Evolutionary conservation across 306 rosid species (phyloP).

Genomic region (Oxytropis ochrocephala): DNA sequence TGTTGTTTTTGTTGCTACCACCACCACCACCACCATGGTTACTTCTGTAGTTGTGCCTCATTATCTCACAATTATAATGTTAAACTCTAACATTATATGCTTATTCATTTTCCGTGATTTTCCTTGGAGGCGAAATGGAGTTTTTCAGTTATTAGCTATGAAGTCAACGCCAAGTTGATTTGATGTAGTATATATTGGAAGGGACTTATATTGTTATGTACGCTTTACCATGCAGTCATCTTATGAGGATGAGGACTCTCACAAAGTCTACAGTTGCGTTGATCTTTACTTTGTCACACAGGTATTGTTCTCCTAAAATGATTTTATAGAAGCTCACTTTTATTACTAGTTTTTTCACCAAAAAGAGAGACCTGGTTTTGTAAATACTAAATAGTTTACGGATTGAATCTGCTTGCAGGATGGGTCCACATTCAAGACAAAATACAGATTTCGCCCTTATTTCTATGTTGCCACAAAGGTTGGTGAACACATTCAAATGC

Average conservation of each 20-base stretch:
- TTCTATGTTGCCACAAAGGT: constrained; percentile 90
- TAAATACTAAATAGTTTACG: constrained; percentile 12
- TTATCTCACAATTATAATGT: background rate
- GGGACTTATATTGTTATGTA: constrained; percentile 7
- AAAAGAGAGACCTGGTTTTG: background rate
- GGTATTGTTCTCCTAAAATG: constrained; percentile 36
- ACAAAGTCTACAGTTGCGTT: constrained; percentile 57
- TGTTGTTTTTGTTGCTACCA: background rate
- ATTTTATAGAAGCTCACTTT: background rate
- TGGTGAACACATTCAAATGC: background rate
- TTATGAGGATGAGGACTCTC: constrained; percentile 66
- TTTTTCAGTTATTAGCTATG: background rate
- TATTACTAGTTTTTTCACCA: background rate
- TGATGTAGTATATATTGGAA: background rate
- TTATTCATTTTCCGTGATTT: background rate
- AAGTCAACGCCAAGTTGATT: background rate
- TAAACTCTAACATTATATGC: background rate
- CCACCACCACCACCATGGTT: background rate
- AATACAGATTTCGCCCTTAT: constrained; percentile 81
- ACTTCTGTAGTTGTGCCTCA: background rate
- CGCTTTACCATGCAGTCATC: constrained; percentile 67
- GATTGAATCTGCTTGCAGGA: constrained; percentile 56
- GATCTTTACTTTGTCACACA: constrained; percentile 90
- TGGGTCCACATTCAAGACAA: constrained; percentile 83
- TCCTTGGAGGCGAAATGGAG: background rate